Conservation (phyloP, 495 filamentous ascomycete species). For the Penicillium macrosclerotiorum region DNA sequence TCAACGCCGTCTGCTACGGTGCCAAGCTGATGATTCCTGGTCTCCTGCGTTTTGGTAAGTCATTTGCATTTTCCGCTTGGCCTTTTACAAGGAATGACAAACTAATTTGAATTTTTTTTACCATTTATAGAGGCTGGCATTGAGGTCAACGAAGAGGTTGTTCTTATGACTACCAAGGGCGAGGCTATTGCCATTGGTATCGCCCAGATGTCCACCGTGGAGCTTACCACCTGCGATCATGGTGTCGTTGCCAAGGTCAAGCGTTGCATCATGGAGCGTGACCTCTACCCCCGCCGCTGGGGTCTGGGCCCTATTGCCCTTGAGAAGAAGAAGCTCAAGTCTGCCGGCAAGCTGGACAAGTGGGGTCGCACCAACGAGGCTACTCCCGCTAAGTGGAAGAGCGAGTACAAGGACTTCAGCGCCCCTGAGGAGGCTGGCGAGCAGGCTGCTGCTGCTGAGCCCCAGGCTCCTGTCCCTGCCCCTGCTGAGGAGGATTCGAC, state of each 20-base stretch:
- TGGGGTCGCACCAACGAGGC: slow-evolving; percentile 87
- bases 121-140: slow-evolving; percentile 67
- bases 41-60: slow-evolving; percentile 79
- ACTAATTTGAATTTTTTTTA: slow-evolving; percentile 3
- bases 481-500: slow-evolving; percentile 31
- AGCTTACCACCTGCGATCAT: slow-evolving; percentile 89
- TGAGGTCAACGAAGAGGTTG: slow-evolving; percentile 86
- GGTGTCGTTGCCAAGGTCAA: slow-evolving; percentile 97
- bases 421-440: slow-evolving; percentile 45
- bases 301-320: slow-evolving; percentile 84
- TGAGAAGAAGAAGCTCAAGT: slow-evolving; percentile 99
- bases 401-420: slow-evolving; percentile 84
- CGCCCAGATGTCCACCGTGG: slow-evolving; percentile 91
- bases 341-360: slow-evolving; percentile 96
- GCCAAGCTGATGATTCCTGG: slow-evolving; percentile 98
- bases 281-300: slow-evolving; percentile 93
- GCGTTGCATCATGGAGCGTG: slow-evolving; percentile 98
- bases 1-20: slow-evolving; percentile 96
- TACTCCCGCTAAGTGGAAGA: slow-evolving; percentile 88
- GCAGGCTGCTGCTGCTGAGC: slow-evolving; percentile 37
- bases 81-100: slow-evolving; percentile 11
- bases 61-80: background rate
- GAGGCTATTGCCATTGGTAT: slow-evolving; percentile 96
- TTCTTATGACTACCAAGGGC: slow-evolving; percentile 97
- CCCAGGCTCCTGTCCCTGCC: slow-evolving; percentile 35